Conservation (phyloP, 768 basidiomycete genomes). For the Tylopilus felleus region DNA sequence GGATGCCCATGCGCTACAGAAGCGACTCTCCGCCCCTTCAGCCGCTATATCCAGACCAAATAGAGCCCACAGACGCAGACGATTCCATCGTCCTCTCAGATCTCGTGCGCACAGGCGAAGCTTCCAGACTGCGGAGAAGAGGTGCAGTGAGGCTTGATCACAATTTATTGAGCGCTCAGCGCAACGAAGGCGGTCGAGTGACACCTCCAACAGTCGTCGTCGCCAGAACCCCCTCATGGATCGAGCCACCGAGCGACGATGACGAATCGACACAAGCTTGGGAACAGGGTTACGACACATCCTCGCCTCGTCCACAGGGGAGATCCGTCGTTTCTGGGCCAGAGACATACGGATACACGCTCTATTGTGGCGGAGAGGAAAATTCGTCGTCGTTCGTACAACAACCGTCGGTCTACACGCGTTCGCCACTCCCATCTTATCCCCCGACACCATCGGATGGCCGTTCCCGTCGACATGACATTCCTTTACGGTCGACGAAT, state of each 20-base stretch:
- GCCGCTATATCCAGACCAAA: conserved; percentile 13
- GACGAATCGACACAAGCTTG: conserved; percentile 33
- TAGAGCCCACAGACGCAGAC: conserved; percentile 50
- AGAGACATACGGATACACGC: conserved; percentile 31
- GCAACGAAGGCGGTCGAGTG: conserved; percentile 24
- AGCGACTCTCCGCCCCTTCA: conserved; percentile 6
- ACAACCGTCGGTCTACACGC: conserved; percentile 22
- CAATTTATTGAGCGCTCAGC: conserved; percentile 26
- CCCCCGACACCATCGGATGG: conserved; percentile 25
- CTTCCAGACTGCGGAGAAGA: conserved; percentile 66
- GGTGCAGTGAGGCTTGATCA: conserved; percentile 69
- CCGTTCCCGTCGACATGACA: conserved; percentile 5
- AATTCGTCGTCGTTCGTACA: conserved; percentile 6
- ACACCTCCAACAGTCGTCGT: conserved; percentile 28
- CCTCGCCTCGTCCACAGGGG: conserved; percentile 22
- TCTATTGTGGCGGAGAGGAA: conserved; percentile 44
- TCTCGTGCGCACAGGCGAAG: conserved; percentile 70
- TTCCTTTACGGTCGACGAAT: conserved; percentile 34
- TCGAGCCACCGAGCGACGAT: conserved; percentile 31
- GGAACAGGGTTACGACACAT: conserved; percentile 33
- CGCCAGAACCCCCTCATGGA: conserved; percentile 33
- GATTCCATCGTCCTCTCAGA: conserved; percentile 71
- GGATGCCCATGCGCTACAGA: conserved; percentile 33
- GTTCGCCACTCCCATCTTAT: conserved; percentile 38
- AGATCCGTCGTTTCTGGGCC: conserved; percentile 11